Conservation (phyloP, 2,329 filamentous ascomycete genomes). For the Fusarium armeniacum region DNA sequence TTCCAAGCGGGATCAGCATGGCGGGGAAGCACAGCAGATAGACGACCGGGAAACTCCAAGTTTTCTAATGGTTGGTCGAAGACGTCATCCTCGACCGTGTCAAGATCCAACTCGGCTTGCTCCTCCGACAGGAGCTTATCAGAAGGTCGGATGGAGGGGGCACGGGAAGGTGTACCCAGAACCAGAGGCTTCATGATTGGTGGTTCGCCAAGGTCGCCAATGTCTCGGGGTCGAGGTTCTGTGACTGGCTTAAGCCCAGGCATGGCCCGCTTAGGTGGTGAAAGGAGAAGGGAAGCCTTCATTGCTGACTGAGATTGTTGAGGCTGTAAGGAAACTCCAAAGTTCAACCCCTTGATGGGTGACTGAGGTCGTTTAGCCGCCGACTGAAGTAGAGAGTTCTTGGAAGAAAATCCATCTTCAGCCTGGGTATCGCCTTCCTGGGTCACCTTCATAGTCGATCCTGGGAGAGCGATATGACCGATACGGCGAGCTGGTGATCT, state of each 20-base stretch:
- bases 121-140: constrained; percentile 57
- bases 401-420: constrained; percentile 54
- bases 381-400: constrained; percentile 63
- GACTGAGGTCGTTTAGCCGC: constrained; percentile 66
- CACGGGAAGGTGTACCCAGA: constrained; percentile 51
- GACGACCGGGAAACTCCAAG: constrained; percentile 60
- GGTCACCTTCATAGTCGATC: constrained; percentile 52
- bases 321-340: constrained; percentile 47
- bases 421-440: constrained; percentile 26
- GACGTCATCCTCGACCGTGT: constrained; percentile 50
- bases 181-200: constrained; percentile 57
- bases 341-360: constrained; percentile 57
- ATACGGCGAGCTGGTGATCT: constrained; percentile 68
- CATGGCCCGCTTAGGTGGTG: constrained; percentile 64
- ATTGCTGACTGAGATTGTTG: constrained; percentile 57
- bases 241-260: constrained; percentile 54
- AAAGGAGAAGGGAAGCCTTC: constrained; percentile 63
- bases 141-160: constrained; percentile 51
- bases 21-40: constrained; percentile 62
- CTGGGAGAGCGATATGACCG: constrained; percentile 51
- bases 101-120: constrained; percentile 42
- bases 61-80: constrained; percentile 54
- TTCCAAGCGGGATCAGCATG: constrained; percentile 58
- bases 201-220: constrained; percentile 46
- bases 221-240: constrained; percentile 47